Conservation (phyloP, 257 asterid genomes). For the Solanum paucissectum region DNA sequence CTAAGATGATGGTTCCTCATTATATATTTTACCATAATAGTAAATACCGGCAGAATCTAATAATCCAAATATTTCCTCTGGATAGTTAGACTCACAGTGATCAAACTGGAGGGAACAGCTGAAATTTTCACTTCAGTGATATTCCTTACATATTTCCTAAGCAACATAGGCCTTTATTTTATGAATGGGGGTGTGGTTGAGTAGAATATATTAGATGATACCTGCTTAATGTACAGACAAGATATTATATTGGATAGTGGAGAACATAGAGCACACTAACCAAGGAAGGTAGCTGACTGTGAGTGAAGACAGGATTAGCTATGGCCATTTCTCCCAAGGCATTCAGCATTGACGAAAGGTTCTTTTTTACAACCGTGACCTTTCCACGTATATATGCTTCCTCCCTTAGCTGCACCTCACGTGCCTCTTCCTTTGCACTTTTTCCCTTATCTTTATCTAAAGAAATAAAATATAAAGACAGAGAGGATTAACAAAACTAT, state of each 20-base stretch:
- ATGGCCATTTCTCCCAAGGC: conserved; percentile 92
- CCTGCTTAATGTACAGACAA: neutral
- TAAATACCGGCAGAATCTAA: neutral
- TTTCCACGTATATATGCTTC: conserved; percentile 64
- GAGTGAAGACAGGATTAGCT: conserved; percentile 87
- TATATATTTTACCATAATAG: neutral
- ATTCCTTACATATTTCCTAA: neutral
- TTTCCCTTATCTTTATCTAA: conserved; percentile 79
- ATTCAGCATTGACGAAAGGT: conserved; percentile 66
- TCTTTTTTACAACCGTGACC: conserved; percentile 50
- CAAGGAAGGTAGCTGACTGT: conserved; percentile 88
- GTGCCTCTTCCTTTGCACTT: conserved; percentile 97
- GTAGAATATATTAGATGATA: neutral
- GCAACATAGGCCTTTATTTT: neutral
- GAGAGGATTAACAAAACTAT: neutral
- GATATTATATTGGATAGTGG: neutral
- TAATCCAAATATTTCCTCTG: neutral
- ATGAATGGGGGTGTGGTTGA: neutral
- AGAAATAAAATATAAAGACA: conserved; percentile 5
- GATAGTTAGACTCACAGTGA: neutral
- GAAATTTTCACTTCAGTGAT: neutral
- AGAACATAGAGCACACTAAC: conserved; percentile 36
- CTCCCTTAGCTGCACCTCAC: conserved; percentile 85
- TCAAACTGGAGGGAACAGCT: neutral
- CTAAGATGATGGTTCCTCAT: neutral